A percentile compares a stretch with the other conserved stretches of the same genome.
These are phyloP conservation scores for Trichoderma sp. DNA, from an alignment of 2,329 filamentous ascomycete genomes.

Conservation along the genomic window DNA sequence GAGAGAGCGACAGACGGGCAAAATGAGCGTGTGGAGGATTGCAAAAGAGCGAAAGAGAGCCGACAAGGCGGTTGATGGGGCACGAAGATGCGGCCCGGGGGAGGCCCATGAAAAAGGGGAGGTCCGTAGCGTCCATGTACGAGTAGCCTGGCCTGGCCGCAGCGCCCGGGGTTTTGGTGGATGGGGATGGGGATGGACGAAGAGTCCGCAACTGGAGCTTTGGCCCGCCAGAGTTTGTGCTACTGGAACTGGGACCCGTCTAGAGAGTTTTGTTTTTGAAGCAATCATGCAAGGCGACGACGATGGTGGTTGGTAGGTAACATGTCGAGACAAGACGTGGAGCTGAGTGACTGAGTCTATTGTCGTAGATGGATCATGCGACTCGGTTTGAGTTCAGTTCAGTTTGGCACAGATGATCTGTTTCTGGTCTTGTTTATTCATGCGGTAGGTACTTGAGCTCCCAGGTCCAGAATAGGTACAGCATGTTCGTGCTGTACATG, in stretches of 20 bases:
- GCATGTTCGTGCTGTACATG: neutral
- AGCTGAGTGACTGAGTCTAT: neutral
- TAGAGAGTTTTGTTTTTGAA: neutral
- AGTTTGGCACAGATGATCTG: neutral
- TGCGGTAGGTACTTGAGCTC: no score
- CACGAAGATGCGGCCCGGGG: conserved; percentile 19
- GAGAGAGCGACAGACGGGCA: conserved; percentile 17
- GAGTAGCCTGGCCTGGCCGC: conserved; percentile 3
- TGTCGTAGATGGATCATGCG: neutral
- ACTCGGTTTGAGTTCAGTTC: neutral
- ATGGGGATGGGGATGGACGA: neutral
- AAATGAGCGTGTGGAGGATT: conserved; percentile 18
- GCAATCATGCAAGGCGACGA: conserved; percentile 4
- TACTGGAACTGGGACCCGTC: neutral
- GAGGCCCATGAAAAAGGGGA: conserved; percentile 21
- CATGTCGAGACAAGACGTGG: neutral
- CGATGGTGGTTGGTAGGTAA: neutral
- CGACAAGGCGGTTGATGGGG: conserved; percentile 2
- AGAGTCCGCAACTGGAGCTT: neutral
- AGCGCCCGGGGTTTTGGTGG: neutral
- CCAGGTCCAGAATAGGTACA: neutral
- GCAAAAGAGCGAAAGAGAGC: conserved; percentile 9
- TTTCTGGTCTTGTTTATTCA: neutral
- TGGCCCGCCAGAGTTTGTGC: conserved; percentile 1
- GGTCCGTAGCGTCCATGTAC: neutral